Conservation (phyloP, 192 early-diverging fungal species). For the Coemansia sp. region DNA sequence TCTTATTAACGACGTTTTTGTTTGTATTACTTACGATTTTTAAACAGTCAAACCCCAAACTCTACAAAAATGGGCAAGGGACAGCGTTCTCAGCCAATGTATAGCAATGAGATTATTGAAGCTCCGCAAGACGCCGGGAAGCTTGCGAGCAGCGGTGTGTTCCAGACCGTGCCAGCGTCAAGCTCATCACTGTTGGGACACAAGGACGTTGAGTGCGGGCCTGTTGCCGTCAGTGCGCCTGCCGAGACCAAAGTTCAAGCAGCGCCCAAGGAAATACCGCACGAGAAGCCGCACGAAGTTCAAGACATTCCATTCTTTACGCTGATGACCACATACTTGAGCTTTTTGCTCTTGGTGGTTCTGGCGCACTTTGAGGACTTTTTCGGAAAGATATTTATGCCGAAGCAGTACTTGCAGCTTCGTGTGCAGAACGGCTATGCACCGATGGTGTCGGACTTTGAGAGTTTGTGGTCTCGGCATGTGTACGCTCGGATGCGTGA, state of each 20-base stretch:
- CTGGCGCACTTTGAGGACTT: slow-evolving; percentile 93
- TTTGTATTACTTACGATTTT: too few relatives aligned
- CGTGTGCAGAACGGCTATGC: slow-evolving; percentile 80
- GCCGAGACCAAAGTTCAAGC: neutral
- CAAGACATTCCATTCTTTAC: slow-evolving; percentile 70
- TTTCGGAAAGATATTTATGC: slow-evolving; percentile 78
- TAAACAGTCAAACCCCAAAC: neutral
- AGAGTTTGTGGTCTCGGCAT: slow-evolving; percentile 91
- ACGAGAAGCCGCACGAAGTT: slow-evolving; percentile 16
- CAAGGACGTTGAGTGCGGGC: slow-evolving; percentile 5
- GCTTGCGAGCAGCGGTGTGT: slow-evolving; percentile 11
- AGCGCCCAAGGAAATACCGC: neutral
- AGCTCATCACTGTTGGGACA: neutral
- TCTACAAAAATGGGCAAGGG: slow-evolving; percentile 44
- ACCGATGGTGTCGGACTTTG: slow-evolving; percentile 92
- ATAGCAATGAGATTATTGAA: slow-evolving; percentile 43
- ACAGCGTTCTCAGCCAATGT: slow-evolving; percentile 34
- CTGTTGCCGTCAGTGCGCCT: too few relatives aligned
- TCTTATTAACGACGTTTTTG: too few relatives aligned
- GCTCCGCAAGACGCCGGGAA: slow-evolving; percentile 25
- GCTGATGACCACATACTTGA: slow-evolving; percentile 92
- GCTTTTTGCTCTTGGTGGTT: slow-evolving; percentile 88
- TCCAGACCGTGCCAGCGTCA: slow-evolving; percentile 4
- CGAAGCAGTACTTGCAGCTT: slow-evolving; percentile 70
- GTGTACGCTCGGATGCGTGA: slow-evolving; percentile 87